A percentile compares a stretch with the other conserved stretches of the same genome.
Evolutionary conservation across 805 yeast genomes (phyloP).

Genomic region (Sungouiella blattae): DNA sequence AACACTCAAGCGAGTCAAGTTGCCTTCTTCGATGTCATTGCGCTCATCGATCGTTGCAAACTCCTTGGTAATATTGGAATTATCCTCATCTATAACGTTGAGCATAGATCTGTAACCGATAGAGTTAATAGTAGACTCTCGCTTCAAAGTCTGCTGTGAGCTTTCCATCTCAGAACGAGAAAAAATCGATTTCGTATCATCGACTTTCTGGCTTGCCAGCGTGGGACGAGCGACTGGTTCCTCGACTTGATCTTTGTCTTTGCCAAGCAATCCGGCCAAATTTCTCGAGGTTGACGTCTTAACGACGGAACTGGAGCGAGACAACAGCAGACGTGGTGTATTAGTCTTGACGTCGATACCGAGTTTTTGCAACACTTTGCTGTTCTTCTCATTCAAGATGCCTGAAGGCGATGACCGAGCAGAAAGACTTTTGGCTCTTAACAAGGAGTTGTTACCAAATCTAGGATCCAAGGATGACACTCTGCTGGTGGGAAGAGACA

Average conservation of each 20-base stretch:
- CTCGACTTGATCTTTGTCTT: slow-evolving; percentile 7
- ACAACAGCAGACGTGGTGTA: slow-evolving; percentile 11
- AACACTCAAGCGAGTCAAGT: neutral
- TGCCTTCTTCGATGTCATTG: neutral
- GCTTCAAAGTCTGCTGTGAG: neutral
- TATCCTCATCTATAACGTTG: slow-evolving; percentile 17
- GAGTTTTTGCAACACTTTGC: slow-evolving; percentile 32
- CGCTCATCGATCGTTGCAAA: neutral
- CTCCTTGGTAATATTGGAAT: slow-evolving; percentile 1
- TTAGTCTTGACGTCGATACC: slow-evolving; percentile 30
- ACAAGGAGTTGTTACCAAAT: slow-evolving; percentile 22
- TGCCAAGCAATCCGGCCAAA: slow-evolving; percentile 15
- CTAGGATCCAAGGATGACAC: slow-evolving; percentile 38
- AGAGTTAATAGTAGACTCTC: slow-evolving; percentile 3
- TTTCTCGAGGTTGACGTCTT: slow-evolving; percentile 40
- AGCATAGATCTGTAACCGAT: slow-evolving; percentile 21
- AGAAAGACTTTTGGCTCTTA: slow-evolving; percentile 36
- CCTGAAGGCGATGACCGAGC: slow-evolving; percentile 19
- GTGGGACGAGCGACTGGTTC: too few relatives aligned
- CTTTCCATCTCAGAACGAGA: neutral
- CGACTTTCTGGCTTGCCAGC: slow-evolving; percentile 4
- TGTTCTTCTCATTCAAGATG: slow-evolving; percentile 21
- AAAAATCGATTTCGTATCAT: slow-evolving; percentile 15
- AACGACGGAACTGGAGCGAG: slow-evolving; percentile 17
- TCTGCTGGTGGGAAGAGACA: slow-evolving; percentile 5